Evolutionary conservation across 495 filamentous ascomycete genomes (phyloP).

Genomic region (Entonaema liquescens): DNA sequence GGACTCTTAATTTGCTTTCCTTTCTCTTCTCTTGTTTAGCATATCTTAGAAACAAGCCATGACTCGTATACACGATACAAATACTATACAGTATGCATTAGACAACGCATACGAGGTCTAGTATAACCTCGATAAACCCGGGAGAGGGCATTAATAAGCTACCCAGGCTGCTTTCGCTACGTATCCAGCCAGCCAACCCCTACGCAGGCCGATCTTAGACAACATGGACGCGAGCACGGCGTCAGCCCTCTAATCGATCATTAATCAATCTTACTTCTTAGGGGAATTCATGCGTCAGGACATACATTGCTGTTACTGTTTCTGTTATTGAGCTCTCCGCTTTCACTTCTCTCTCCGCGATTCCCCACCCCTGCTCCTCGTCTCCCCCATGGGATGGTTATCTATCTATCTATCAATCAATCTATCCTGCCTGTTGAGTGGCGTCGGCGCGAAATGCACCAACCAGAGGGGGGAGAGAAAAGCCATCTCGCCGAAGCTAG

Average conservation of each 20-base stretch:
- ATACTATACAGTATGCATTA: no score
- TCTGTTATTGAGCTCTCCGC: no score
- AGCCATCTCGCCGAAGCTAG: background rate
- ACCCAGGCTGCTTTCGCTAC: no score
- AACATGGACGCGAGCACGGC: background rate
- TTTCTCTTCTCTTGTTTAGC: background rate
- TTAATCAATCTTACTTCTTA: background rate
- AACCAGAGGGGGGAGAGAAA: background rate
- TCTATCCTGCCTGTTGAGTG: background rate
- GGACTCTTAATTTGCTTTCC: background rate
- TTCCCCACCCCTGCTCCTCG: background rate
- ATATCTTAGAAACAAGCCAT: background rate
- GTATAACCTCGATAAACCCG: conserved; percentile 11
- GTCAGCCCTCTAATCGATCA: background rate
- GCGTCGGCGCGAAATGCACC: background rate
- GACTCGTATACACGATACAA: no score
- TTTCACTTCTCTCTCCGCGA: background rate
- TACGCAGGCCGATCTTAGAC: background rate
- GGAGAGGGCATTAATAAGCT: background rate
- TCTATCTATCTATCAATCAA: background rate
- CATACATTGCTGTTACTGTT: no score
- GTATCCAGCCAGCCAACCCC: no score
- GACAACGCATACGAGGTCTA: background rate
- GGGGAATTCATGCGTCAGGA: no score
- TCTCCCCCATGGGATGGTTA: background rate